A percentile compares a stretch with the other conserved stretches of the same genome.
These are phyloP conservation scores for Hyphopichia wangnamkhiaoensis DNA, from an alignment of 1,139 yeast genomes.

Conservation along the genomic window DNA sequence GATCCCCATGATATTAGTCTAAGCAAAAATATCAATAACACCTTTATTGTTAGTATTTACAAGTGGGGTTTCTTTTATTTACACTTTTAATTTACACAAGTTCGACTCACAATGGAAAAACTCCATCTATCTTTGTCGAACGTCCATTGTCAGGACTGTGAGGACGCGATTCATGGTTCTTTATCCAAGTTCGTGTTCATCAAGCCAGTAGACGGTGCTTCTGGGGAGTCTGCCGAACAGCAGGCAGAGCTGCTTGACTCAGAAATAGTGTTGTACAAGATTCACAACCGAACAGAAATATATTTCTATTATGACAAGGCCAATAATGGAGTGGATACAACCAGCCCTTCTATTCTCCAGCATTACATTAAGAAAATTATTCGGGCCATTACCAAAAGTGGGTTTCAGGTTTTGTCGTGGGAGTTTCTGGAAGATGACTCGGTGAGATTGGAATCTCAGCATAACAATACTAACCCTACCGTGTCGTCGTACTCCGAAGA, in stretches of 20 bases:
- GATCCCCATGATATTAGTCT: too few relatives aligned
- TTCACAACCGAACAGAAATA: slow-evolving; percentile 22
- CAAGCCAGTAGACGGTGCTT: background rate
- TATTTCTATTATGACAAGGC: slow-evolving; percentile 17
- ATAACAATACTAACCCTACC: background rate
- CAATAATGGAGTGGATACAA: background rate
- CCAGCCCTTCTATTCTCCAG: slow-evolving; percentile 11
- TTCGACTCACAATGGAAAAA: slow-evolving; percentile 24
- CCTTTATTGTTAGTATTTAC: too few relatives aligned
- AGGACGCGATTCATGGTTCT: slow-evolving; percentile 29
- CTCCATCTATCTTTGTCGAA: slow-evolving; percentile 37
- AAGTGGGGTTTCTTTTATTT: background rate
- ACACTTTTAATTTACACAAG: background rate
- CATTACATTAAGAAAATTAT: slow-evolving; percentile 22
- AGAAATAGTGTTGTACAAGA: slow-evolving; percentile 13
- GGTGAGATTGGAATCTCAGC: slow-evolving; percentile 13
- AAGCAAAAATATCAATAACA: too few relatives aligned
- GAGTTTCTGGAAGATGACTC: slow-evolving; percentile 23
- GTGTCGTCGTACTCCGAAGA: slow-evolving; percentile 8
- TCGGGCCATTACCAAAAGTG: slow-evolving; percentile 23
- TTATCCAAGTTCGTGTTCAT: slow-evolving; percentile 12
- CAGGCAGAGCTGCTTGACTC: slow-evolving; percentile 19
- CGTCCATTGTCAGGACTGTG: slow-evolving; percentile 56
- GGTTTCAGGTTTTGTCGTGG: slow-evolving; percentile 39
- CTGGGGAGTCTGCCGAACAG: slow-evolving; percentile 12